Evolutionary conservation across 495 filamentous ascomycete species (phyloP).

Genomic region (Aspergillus hancockii): DNA sequence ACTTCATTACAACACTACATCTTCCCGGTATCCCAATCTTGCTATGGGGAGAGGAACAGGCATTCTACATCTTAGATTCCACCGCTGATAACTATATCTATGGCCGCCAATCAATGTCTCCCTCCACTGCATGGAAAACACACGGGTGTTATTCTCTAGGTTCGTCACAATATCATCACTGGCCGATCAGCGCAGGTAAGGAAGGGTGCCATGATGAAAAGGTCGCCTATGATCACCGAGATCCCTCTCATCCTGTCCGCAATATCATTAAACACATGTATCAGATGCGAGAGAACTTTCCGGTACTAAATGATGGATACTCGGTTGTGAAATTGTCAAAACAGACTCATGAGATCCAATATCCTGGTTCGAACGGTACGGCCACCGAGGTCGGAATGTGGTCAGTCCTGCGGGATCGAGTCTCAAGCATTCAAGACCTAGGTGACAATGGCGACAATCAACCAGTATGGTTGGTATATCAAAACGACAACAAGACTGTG

Average conservation of each 20-base stretch:
- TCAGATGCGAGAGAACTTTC: constrained; percentile 58
- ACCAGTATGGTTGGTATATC: constrained; percentile 67
- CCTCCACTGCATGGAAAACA: constrained; percentile 65
- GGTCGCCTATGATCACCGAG: constrained; percentile 66
- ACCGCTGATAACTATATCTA: constrained; percentile 71
- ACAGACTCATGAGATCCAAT: constrained; percentile 51
- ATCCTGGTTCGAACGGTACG: constrained; percentile 54
- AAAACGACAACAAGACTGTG: constrained; percentile 59
- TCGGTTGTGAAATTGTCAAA: constrained; percentile 61
- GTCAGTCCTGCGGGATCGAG: constrained; percentile 59
- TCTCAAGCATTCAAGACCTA: constrained; percentile 54
- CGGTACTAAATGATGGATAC: constrained; percentile 66
- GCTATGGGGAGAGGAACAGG: constrained; percentile 72
- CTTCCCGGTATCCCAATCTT: constrained; percentile 68
- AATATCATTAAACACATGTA: constrained; percentile 71
- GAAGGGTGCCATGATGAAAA: constrained; percentile 60
- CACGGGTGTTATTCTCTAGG: constrained; percentile 67
- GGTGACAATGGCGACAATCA: constrained; percentile 47
- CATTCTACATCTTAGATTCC: constrained; percentile 66
- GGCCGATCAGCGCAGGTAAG: constrained; percentile 56
- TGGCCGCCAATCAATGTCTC: constrained; percentile 67
- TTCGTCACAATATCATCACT: constrained; percentile 57
- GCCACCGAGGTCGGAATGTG: constrained; percentile 68
- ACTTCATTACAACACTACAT: constrained; percentile 65
- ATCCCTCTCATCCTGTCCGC: constrained; percentile 65